A percentile compares a stretch with the other conserved stretches of the same genome.
Evolutionary conservation across 345 rosid species (phyloP).

Genomic region (Trapa bicornis): DNA sequence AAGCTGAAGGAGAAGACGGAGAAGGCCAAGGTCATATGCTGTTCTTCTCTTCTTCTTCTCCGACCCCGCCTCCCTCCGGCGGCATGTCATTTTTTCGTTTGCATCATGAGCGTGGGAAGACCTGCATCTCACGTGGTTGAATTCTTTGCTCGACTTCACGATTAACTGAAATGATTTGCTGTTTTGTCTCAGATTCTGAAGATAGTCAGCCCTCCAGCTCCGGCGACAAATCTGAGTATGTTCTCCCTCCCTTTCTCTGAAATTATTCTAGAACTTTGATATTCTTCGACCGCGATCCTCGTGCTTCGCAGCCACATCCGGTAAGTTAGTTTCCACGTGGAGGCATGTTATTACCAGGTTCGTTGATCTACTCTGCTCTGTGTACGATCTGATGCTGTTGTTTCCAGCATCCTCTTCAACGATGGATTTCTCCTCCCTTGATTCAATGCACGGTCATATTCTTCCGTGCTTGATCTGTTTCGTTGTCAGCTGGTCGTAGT

Average conservation of each 20-base stretch:
- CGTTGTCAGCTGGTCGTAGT: neutral
- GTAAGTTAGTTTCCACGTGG: slow-evolving; percentile 2
- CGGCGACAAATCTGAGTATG: slow-evolving; percentile 58
- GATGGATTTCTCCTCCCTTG: neutral
- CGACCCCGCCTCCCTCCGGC: slow-evolving; percentile 4
- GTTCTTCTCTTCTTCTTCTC: slow-evolving; percentile 2
- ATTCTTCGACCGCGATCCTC: slow-evolving; percentile 3
- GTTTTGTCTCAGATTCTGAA: slow-evolving; percentile 39
- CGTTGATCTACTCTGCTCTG: neutral
- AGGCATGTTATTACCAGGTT: neutral
- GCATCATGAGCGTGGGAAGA: slow-evolving; percentile 11
- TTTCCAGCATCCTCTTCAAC: slow-evolving; percentile 5
- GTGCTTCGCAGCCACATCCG: slow-evolving; percentile 1
- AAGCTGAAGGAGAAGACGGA: slow-evolving; percentile 10
- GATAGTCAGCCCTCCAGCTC: slow-evolving; percentile 33
- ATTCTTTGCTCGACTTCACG: slow-evolving; percentile 7
- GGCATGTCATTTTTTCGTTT: slow-evolving; percentile 12
- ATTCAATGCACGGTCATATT: neutral
- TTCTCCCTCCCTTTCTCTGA: slow-evolving; percentile 8
- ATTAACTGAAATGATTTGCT: slow-evolving; percentile 13
- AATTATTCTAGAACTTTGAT: slow-evolving; percentile 1
- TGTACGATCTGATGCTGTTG: neutral
- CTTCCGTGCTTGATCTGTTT: slow-evolving; percentile 2
- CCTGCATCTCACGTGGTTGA: neutral
- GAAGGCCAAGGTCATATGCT: slow-evolving; percentile 14